A percentile compares a stretch with the other conserved stretches of the same genome.
phyloP scores from a whole-genome alignment of 2,329 filamentous ascomycete species.

The Trichoderma pleuroti region DNA sequence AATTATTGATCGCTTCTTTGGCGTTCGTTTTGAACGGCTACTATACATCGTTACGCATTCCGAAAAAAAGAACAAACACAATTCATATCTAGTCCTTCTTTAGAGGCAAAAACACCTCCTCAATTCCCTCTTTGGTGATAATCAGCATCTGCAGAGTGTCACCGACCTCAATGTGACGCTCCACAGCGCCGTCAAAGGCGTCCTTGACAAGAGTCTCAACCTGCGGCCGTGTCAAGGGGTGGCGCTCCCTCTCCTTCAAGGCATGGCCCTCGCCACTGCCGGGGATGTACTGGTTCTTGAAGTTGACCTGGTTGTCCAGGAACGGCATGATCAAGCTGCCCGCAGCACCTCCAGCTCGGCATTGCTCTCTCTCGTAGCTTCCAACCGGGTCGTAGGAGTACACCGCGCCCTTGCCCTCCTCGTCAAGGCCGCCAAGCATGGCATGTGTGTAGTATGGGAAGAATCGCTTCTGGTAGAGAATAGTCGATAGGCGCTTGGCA shows the following conservation, averaged over 20 bases:
- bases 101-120: constrained; percentile 77
- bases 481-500: constrained; percentile 89
- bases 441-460: constrained; percentile 98
- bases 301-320: constrained; percentile 98
- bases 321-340: constrained; percentile 98
- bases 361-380: constrained; percentile 96
- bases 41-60: constrained; percentile 31
- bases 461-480: constrained; percentile 96
- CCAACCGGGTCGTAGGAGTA: constrained; percentile 98
- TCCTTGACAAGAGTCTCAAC: constrained; percentile 91
- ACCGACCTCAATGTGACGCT: constrained; percentile 98
- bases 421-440: constrained; percentile 89
- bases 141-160: constrained; percentile 94
- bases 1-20: not conserved
- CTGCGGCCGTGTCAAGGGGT: constrained; percentile 66
- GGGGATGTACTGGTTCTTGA: constrained; percentile 96
- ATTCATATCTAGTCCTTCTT: constrained; percentile 72
- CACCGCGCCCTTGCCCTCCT: constrained; percentile 87
- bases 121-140: constrained; percentile 81
- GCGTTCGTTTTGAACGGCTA: constrained; percentile 21
- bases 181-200: constrained; percentile 95
- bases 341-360: constrained; percentile 86
- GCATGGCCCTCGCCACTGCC: constrained; percentile 80
- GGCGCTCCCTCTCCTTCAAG: constrained; percentile 65
- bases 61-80: not conserved